phyloP scores from a whole-genome alignment of 225 moss, liverwort and hornwort species.

The Pseudisothecium myosuroides region DNA sequence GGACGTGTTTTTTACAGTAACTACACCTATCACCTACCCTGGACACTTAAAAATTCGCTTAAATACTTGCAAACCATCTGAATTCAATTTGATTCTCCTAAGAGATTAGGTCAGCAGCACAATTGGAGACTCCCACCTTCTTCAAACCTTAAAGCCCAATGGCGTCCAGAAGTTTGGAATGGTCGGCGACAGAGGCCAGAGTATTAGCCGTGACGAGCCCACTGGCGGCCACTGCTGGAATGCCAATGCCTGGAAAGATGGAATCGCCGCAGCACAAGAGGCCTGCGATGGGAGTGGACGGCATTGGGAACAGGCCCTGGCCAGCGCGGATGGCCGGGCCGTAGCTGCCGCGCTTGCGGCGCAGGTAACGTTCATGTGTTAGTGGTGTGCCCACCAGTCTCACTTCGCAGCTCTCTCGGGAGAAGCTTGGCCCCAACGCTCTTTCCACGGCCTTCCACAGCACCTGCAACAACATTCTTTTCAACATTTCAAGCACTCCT shows the following conservation, averaged over 20 bases:
- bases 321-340: conserved; percentile 94
- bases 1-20: background rate
- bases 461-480: conserved; percentile 30
- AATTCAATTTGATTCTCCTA: background rate
- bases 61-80: background rate
- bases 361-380: conserved; percentile 82
- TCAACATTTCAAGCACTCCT: background rate
- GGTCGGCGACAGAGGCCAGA: conserved; percentile 54
- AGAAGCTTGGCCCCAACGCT: conserved; percentile 65
- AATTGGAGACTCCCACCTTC: no score
- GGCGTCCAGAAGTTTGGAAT: conserved; percentile 51
- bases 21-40: background rate
- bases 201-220: conserved; percentile 83
- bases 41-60: background rate
- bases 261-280: conserved; percentile 89
- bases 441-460: conserved; percentile 91
- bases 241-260: conserved; percentile 81
- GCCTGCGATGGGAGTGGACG: conserved; percentile 55
- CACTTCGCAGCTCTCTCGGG: conserved; percentile 78
- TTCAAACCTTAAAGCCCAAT: conserved; percentile 23
- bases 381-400: conserved; percentile 79
- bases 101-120: background rate
- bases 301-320: conserved; percentile 61
- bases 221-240: conserved; percentile 94
- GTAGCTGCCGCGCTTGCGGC: conserved; percentile 80